Evolutionary conservation across 2,329 filamentous ascomycete genomes (phyloP).

Genomic region (Talaromyces piceae): DNA sequence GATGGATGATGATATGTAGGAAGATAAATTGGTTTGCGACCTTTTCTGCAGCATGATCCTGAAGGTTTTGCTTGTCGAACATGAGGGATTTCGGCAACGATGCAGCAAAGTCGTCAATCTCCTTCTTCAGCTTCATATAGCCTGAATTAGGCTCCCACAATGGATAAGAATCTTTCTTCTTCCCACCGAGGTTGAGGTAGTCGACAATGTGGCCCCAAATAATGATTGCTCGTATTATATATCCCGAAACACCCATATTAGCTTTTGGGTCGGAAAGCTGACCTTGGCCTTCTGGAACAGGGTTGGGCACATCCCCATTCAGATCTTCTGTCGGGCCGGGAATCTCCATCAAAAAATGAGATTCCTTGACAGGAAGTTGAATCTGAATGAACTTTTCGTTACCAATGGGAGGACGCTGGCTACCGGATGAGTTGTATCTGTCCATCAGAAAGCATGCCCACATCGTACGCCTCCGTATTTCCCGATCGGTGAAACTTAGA

Average conservation of each 20-base stretch:
- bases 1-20: conserved; percentile 80
- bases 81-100: conserved; percentile 63
- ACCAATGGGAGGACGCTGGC: conserved; percentile 83
- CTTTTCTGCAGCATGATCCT: conserved; percentile 73
- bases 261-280: conserved; percentile 60
- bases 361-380: conserved; percentile 83
- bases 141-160: conserved; percentile 79
- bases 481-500: conserved; percentile 83
- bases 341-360: conserved; percentile 84
- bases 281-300: conserved; percentile 55
- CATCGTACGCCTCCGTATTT: conserved; percentile 90
- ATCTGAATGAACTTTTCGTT: conserved; percentile 83
- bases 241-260: conserved; percentile 92
- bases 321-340: conserved; percentile 79
- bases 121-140: conserved; percentile 62
- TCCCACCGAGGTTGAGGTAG: conserved; percentile 85
- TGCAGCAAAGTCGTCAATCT: conserved; percentile 62
- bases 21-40: conserved; percentile 90
- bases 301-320: conserved; percentile 60
- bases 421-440: conserved; percentile 91
- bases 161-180: conserved; percentile 64
- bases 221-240: conserved; percentile 76
- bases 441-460: conserved; percentile 99
- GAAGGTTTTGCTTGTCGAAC: conserved; percentile 75
- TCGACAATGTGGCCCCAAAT: conserved; percentile 86